phyloP scores from a whole-genome alignment of 1,139 yeast genomes.

The Suhomyces ambrosiae region DNA sequence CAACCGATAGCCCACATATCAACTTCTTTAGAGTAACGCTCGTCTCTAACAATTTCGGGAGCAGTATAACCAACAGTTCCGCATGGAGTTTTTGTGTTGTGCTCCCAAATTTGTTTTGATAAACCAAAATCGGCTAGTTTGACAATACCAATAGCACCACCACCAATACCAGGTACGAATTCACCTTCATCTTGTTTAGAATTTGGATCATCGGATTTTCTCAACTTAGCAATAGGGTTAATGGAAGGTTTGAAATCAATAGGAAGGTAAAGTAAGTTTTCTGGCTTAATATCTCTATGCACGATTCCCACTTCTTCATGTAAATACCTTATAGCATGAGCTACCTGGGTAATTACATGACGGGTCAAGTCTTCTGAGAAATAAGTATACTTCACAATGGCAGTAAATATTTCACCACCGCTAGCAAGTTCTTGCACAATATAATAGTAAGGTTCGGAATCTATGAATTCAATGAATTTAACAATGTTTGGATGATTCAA shows the following conservation, averaged over 20 bases:
- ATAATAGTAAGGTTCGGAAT: slow-evolving; percentile 50
- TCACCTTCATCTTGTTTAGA: slow-evolving; percentile 56
- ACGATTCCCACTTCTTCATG: slow-evolving; percentile 61
- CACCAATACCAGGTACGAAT: slow-evolving; percentile 49
- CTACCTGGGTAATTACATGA: slow-evolving; percentile 55
- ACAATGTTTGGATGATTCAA: slow-evolving; percentile 54
- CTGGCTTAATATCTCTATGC: slow-evolving; percentile 61
- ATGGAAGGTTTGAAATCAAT: slow-evolving; percentile 51
- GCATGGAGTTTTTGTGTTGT: slow-evolving; percentile 63
- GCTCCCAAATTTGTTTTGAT: slow-evolving; percentile 58
- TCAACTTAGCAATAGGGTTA: slow-evolving; percentile 40
- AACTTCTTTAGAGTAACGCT: slow-evolving; percentile 60
- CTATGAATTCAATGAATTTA: slow-evolving; percentile 50
- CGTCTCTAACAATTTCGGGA: slow-evolving; percentile 61
- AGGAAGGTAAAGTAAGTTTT: slow-evolving; percentile 60
- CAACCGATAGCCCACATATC: slow-evolving; percentile 70
- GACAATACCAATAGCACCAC: slow-evolving; percentile 54
- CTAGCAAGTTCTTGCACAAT: slow-evolving; percentile 54
- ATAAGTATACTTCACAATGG: slow-evolving; percentile 58
- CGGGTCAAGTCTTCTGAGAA: slow-evolving; percentile 57
- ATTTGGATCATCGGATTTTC: slow-evolving; percentile 50
- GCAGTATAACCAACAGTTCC: slow-evolving; percentile 68
- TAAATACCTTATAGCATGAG: slow-evolving; percentile 49
- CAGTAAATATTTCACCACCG: slow-evolving; percentile 62
- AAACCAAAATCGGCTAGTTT: slow-evolving; percentile 62